These are phyloP conservation scores for Fagus sylvatica DNA, from an alignment of 306 rosid genomes.

Conservation along the genomic window DNA sequence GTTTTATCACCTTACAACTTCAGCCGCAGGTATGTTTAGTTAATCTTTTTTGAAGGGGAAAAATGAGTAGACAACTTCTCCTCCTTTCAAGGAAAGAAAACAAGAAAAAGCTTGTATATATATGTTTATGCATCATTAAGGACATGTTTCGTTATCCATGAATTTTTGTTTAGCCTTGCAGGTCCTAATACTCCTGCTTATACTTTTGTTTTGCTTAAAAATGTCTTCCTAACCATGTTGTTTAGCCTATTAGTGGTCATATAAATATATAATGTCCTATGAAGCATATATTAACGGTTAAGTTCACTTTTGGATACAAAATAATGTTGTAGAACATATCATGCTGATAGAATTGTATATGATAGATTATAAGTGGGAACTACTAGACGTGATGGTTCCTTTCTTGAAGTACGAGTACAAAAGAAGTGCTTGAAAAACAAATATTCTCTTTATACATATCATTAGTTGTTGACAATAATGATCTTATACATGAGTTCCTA, in stretches of 20 bases:
- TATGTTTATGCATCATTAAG: not conserved
- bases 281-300: not conserved
- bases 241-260: not conserved
- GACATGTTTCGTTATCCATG: not conserved
- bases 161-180: not conserved
- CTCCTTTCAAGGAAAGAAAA: not conserved
- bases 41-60: not conserved
- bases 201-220: not conserved
- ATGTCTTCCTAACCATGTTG: not conserved
- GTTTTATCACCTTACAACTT: constrained; percentile 66
- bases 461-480: not conserved
- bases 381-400: not conserved
- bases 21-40: constrained; percentile 55
- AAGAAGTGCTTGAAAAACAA: not conserved
- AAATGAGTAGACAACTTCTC: no score
- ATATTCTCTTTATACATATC: not conserved
- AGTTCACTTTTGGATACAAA: not conserved
- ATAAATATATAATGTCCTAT: not conserved
- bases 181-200: not conserved
- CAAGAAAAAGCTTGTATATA: not conserved
- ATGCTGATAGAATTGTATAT: not conserved
- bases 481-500: not conserved
- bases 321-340: not conserved
- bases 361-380: not conserved
- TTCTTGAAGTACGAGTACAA: not conserved